Evolutionary conservation across 2,329 filamentous ascomycete genomes (phyloP), one percentile per base, ranked within the genome.

Genomic region (Diaporthe citri): DNA sequence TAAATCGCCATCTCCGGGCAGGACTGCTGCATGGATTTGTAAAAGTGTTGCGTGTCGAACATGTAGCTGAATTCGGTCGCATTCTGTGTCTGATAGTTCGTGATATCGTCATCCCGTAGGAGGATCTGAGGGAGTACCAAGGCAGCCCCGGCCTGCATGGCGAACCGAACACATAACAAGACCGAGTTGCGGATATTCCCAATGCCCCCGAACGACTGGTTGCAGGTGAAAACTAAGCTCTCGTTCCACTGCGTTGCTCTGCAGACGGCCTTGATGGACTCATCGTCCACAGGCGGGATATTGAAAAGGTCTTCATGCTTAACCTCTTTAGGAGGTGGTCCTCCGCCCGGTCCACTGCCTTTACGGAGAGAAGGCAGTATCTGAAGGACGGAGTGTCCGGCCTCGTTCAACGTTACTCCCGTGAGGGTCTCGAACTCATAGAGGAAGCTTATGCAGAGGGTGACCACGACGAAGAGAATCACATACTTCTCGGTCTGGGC

Each of bases 1-100:
- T 74, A 59, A 28, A 74, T 69, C 6, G 34, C 57, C 72, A 74
- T 74, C 52, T 74, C 51, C 13, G 72, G 72, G 46, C 72, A 74
- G 4, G 72, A 74, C 43, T 51, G 52, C 51, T 56, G 62, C 25
- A 74, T 59, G 5, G 72, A 74, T 15, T 60, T 28, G 10, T 39
- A 7, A 34, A 73, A 74, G n/a, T 74, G 72, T 36, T 59, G 39
- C 13, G 41, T 69, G 31, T 74, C 52, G n/a, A 74, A 71, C 72
- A 71, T 74, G 55, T 74, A 74, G 34, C 51, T 15, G 25, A 74
- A 71, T 12, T 74, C 72, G 12, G 62, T 67, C 34, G 64, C 39
- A 12, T 74, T 39, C 4, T 57, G 34, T 39, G 72, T 74, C 64
- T 74, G 57, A 28, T 59, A 59, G 25, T 60, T 59, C 25, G 64